These are phyloP conservation scores for Aspergillus chevalieri DNA, from an alignment of 2,329 filamentous ascomycete genomes.

Conservation along the genomic window DNA sequence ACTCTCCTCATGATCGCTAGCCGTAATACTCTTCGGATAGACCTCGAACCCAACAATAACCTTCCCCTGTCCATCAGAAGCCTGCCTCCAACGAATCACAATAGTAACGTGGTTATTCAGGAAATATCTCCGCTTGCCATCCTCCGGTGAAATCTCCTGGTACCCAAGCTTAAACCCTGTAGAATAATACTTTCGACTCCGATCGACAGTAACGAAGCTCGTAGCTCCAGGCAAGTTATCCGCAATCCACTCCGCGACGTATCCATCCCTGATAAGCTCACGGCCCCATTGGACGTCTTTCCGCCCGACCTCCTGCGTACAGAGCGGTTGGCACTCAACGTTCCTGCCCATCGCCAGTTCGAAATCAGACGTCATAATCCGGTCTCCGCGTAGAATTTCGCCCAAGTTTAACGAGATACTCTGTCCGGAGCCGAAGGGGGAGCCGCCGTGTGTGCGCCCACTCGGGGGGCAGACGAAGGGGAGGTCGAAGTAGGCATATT, in stretches of 20 bases:
- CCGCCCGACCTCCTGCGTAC: slow-evolving; percentile 60
- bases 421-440: slow-evolving; percentile 66
- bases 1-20: slow-evolving; percentile 53
- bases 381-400: slow-evolving; percentile 79
- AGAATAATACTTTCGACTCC: slow-evolving; percentile 79
- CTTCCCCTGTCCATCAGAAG: slow-evolving; percentile 62
- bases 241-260: slow-evolving; percentile 89
- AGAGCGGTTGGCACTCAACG: slow-evolving; percentile 65
- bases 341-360: slow-evolving; percentile 73
- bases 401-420: slow-evolving; percentile 77
- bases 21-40: slow-evolving; percentile 75
- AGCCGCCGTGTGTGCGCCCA: slow-evolving; percentile 59
- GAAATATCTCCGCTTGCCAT: slow-evolving; percentile 60
- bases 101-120: slow-evolving; percentile 87
- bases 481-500: slow-evolving; percentile 84
- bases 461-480: slow-evolving; percentile 80
- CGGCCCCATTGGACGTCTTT: slow-evolving; percentile 61
- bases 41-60: slow-evolving; percentile 86
- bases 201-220: slow-evolving; percentile 80
- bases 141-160: slow-evolving; percentile 57
- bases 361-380: slow-evolving; percentile 78
- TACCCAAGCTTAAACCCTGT: slow-evolving; percentile 85
- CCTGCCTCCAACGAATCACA: slow-evolving; percentile 69
- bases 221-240: slow-evolving; percentile 87
- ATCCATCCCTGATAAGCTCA: slow-evolving; percentile 69